Evolutionary conservation across 179 eudicot genomes (phyloP).

Genomic region (Corrigiola litoralis): DNA sequence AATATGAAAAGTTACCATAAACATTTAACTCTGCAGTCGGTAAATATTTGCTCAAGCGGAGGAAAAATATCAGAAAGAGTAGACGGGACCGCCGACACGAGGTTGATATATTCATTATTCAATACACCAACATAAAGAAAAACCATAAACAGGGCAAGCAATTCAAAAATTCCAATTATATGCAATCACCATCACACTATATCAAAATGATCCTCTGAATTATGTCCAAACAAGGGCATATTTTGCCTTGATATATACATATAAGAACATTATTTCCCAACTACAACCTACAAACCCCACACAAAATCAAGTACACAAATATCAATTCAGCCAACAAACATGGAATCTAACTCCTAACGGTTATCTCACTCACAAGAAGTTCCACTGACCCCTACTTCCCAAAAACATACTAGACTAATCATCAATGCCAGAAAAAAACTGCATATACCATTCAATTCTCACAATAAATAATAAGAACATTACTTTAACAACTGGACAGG

Average conservation of each 20-base stretch:
- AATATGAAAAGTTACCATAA: neutral
- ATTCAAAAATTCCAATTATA: neutral
- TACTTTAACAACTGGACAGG: neutral
- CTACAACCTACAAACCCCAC: neutral
- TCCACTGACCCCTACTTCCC: neutral
- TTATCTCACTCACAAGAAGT: neutral
- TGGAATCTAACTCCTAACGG: neutral
- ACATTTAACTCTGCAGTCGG: neutral
- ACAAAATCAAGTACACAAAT: neutral
- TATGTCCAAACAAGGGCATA: neutral
- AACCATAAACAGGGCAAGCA: neutral
- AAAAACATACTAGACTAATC: neutral
- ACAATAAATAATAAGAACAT: neutral
- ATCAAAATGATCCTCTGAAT: neutral
- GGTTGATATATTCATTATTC: neutral
- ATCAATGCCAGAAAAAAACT: no score
- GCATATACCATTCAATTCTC: no score
- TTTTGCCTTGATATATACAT: neutral
- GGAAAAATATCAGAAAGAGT: neutral
- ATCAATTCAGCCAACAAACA: neutral
- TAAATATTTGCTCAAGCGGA: neutral
- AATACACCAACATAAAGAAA: slow-evolving; percentile 2
- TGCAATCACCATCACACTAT: neutral
- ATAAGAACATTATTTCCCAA: neutral
- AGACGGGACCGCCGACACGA: slow-evolving; percentile 3